Base-by-base conservation (phyloP, 2,329 filamentous ascomycete genomes). In the Colletotrichum siamense region DNA sequence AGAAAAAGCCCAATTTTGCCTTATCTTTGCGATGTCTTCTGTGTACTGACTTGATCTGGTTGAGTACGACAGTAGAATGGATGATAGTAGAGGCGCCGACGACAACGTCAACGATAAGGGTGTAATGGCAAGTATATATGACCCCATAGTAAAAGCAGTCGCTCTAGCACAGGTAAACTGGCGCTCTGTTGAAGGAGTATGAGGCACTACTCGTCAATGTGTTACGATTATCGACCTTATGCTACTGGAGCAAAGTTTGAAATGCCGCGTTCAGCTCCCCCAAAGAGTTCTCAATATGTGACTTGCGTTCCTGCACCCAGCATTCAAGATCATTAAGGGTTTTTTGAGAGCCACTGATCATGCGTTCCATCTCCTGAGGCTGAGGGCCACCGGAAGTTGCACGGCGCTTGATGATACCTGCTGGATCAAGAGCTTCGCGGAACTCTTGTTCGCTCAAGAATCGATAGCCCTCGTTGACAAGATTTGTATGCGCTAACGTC, bases 331-430 rank as follows among this genome's bases (percentile, higher is more conserved):
- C 16, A 18, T 32, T 8, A 6, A 76, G 52, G 0, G 30, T 15
- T 13, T 22, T 2, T 15, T 61, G 49, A 26, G 74, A 65, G 0
- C 30, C 22, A 12, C 6, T n/a, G 5, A 76, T 61, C 74, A 76
- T 76, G 12, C 74, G 57, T 15, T 70, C 49, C 71, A 76, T 76
- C 28, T 76, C 74, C 3, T 30, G 28, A 12, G 64, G 71, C 34
- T 76, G 74, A 10, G 74, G 74, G 2, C 74, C 74, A 4, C 74
- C 74, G 2, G 64, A 73, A 3, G 74, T 75, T 6, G 74, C 71
- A 16, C 74, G 52, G 16, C 55, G 70, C 5, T 39, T 64, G n/a
- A 75, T 64, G 28, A 76, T 76, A 5, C 64, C 64, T 18, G 49
- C 59, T 13, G 74, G 74, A 22, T 76, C 59, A 7, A 76, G 57